Evolutionary conservation across 202 grass and related monocot genomes (phyloP), one percentile per base, ranked within the genome.

Genomic region (Zizania palustris): DNA sequence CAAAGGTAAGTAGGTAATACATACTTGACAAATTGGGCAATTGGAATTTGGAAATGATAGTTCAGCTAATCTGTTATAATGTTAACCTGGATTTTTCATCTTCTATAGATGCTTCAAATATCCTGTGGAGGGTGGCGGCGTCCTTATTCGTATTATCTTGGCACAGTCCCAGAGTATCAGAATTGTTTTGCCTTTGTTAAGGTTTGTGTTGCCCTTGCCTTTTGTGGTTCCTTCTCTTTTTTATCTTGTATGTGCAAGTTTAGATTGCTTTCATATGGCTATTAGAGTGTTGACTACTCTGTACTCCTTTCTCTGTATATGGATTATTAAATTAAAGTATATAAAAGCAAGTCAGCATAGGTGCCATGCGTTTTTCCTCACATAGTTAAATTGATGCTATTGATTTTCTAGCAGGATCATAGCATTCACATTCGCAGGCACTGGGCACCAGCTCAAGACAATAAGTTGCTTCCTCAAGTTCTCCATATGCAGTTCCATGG

Each of bases 401-500:
- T 77, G 19, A 51, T 8, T 78, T 80, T 64, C 66, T 72, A 53
- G 68, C 82, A 94, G 95, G 95, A 90, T 82, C 87, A 87, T 60
- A 83, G 50, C 69, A 88, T 98, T 83, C 95, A 98, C 75, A 79
- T 98, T 82, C 80, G 48, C 43, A 94, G 77, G 63, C 59, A 87
- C 19, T 98, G 91, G 95, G 77, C 63, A 57, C 40, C 65, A 67
- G 45, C 71, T 80, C 75, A 78, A 63, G 91, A 92, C 46, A 92
- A 78, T 60, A 89, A 88, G 79, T 65, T 88, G 60, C 73, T 94
- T 77, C 91, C 85, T 76, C 87, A 84, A 84, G 70, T 80, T 80
- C 71, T 98, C 50, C 91, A 94, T 85, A 85, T 90, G 57, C 95
- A 98, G 73, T 94, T 86, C 82, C 95, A 98, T 83, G 95, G 95